These are phyloP conservation scores for Abrus precatorius DNA, from an alignment of 306 rosid species.

Conservation along the genomic window DNA sequence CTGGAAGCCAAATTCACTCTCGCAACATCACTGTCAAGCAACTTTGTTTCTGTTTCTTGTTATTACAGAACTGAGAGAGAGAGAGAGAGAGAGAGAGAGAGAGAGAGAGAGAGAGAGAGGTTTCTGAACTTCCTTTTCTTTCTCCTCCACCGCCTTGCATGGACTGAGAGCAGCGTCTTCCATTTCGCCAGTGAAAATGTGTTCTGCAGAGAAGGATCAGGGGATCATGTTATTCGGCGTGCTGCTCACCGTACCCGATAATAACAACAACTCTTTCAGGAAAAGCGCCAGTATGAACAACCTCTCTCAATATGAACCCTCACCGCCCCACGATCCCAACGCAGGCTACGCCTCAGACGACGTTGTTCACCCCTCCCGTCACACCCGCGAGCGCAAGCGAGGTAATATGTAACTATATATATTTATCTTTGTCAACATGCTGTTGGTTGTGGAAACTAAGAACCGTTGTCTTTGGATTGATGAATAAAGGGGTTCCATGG, in stretches of 20 bases:
- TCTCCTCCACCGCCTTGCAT: not conserved
- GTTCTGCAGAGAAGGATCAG: not conserved
- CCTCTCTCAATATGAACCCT: not conserved
- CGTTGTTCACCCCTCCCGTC: constrained; percentile 9
- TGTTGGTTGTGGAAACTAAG: not conserved
- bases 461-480: not conserved
- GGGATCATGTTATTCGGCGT: constrained; percentile 32
- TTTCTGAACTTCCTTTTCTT: not conserved
- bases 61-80: not conserved
- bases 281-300: not conserved
- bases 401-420: not conserved
- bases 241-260: constrained; percentile 19
- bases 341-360: constrained; percentile 1
- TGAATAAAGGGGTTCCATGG: not conserved
- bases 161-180: not conserved
- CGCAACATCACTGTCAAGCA: not conserved
- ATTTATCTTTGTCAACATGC: too few species aligned
- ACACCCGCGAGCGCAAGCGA: not conserved
- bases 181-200: not conserved
- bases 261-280: not conserved
- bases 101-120: too few species aligned
- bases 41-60: not conserved
- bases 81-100: too few species aligned
- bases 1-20: not conserved
- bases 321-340: not conserved